A percentile compares a stretch with the other conserved stretches of the same genome.
phyloP scores from a whole-genome alignment of 2,329 filamentous ascomycete genomes.

The Fusarium sp. region DNA sequence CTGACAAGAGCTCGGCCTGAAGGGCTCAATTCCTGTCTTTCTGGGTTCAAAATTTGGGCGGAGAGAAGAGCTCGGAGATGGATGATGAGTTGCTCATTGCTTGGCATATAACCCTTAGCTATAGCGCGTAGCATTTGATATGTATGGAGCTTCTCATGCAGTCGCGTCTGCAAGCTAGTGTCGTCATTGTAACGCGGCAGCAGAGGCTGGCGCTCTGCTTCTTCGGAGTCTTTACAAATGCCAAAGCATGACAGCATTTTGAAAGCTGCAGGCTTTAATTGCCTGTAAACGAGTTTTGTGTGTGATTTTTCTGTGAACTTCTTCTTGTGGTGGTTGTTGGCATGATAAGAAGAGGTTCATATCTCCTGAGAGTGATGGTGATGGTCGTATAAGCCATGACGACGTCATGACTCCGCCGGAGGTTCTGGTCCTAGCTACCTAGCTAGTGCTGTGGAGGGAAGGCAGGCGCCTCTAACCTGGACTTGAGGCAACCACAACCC shows the following conservation, averaged over 20 bases:
- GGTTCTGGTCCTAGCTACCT: constrained; percentile 27
- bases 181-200: constrained; percentile 87
- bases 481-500: constrained; percentile 7
- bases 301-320: not conserved
- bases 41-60: constrained; percentile 80
- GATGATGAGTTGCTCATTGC: constrained; percentile 83
- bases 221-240: constrained; percentile 58
- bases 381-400: constrained; percentile 7
- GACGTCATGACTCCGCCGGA: constrained; percentile 41
- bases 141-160: constrained; percentile 90
- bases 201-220: constrained; percentile 78
- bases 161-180: constrained; percentile 77
- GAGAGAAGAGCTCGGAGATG: constrained; percentile 84
- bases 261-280: not conserved
- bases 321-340: not conserved
- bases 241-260: constrained; percentile 74
- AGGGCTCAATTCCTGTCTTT: constrained; percentile 75
- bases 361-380: not conserved
- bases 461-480: constrained; percentile 1
- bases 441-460: not conserved
- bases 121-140: constrained; percentile 92
- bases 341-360: constrained; percentile 7
- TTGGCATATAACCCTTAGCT: constrained; percentile 88
- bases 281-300: not conserved
- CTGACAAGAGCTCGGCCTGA: constrained; percentile 80